Evolutionary conservation across 208 protist genomes (phyloP).

Genomic region (Leishmania arabica): DNA sequence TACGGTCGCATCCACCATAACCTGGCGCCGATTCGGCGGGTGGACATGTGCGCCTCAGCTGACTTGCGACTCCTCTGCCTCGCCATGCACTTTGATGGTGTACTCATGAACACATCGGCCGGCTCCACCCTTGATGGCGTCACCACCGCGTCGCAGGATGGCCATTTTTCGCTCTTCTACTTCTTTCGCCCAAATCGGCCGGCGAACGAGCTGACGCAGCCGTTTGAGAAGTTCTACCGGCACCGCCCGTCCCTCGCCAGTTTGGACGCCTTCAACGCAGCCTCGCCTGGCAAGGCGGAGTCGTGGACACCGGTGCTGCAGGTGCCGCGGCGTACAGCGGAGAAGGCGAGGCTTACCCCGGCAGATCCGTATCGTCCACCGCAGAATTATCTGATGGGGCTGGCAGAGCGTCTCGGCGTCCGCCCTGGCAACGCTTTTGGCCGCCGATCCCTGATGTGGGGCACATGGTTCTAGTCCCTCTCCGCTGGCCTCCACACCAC

Average conservation of each 20-base stretch:
- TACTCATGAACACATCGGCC: conserved; percentile 33
- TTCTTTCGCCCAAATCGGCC: conserved; percentile 85
- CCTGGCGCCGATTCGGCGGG: conserved; percentile 45
- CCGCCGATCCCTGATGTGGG: conserved; percentile 87
- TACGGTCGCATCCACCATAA: conserved; percentile 68
- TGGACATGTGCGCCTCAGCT: conserved; percentile 65
- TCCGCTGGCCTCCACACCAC: neutral
- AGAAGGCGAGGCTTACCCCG: conserved; percentile 38
- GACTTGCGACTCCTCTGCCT: conserved; percentile 85
- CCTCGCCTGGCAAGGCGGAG: neutral
- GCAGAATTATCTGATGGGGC: conserved; percentile 86
- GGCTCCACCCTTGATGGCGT: conserved; percentile 37
- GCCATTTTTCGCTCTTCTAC: conserved; percentile 73
- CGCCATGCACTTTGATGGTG: conserved; percentile 50
- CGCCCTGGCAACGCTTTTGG: conserved; percentile 81
- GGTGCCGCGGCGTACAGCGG: conserved; percentile 40
- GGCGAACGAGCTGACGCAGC: conserved; percentile 72
- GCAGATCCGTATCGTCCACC: conserved; percentile 67
- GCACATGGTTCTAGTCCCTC: conserved; percentile 72
- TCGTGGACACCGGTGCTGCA: conserved; percentile 65
- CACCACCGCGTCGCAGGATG: conserved; percentile 11
- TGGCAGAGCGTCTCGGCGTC: conserved; percentile 83
- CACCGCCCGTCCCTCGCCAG: conserved; percentile 50
- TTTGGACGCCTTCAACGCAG: conserved; percentile 20
- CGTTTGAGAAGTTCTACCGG: conserved; percentile 75